These are phyloP conservation scores for Penicillium sp. DNA, from an alignment of 2,329 filamentous ascomycete genomes.

Conservation along the genomic window DNA sequence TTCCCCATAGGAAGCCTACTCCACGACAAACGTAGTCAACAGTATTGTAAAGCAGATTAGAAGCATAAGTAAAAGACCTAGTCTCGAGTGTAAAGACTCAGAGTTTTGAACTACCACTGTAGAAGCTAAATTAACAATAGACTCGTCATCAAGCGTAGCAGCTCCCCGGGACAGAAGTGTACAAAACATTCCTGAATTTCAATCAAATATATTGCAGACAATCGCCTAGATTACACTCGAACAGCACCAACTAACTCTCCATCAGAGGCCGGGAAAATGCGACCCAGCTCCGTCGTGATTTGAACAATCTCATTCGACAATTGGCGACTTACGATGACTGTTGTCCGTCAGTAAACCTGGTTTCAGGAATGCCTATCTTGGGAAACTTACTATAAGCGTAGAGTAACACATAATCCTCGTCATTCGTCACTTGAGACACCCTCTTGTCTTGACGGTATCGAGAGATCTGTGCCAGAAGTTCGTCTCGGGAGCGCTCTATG, in stretches of 20 bases:
- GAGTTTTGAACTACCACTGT: too few relatives aligned
- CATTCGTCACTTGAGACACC: not conserved
- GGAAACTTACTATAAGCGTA: constrained; percentile 11
- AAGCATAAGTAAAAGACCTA: too few relatives aligned
- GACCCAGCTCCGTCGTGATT: constrained; percentile 61
- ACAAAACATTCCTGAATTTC: not conserved
- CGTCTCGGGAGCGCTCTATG: constrained; percentile 3
- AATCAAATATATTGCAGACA: not conserved
- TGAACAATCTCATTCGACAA: constrained; percentile 61
- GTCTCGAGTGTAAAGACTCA: too few relatives aligned
- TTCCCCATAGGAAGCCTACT: too few relatives aligned
- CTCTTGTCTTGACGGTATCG: constrained; percentile 5
- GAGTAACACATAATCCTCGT: constrained; percentile 6
- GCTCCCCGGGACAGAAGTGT: not conserved
- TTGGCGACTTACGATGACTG: constrained; percentile 68
- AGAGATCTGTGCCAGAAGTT: constrained; percentile 6
- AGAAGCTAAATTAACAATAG: too few relatives aligned
- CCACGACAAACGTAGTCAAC: too few relatives aligned
- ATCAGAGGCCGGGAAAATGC: constrained; percentile 4
- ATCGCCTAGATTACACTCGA: not conserved
- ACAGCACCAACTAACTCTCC: not conserved
- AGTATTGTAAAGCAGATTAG: too few relatives aligned
- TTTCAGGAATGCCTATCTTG: too few relatives aligned
- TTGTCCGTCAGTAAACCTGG: constrained; percentile 65
- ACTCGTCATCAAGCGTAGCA: not conserved